Percentiles rank a stretch among this genome's conserved stretches.
Conservation (phyloP, 2,329 filamentous ascomycete species). For the Aotearoamyces nothofagi region DNA sequence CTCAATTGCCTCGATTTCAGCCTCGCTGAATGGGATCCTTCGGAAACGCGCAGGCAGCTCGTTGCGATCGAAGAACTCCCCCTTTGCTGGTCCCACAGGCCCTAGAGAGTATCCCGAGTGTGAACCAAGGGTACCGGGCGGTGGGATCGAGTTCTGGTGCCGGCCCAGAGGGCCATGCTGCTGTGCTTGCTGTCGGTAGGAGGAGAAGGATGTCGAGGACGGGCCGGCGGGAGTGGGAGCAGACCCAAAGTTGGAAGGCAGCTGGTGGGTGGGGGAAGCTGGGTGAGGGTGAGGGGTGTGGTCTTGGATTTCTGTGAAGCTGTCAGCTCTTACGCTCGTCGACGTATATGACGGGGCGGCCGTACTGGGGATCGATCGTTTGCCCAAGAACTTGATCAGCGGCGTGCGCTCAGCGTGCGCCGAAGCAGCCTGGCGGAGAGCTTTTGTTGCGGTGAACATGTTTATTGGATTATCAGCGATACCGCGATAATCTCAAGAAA, state of each 20-base stretch:
- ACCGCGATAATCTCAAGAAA: too few species aligned
- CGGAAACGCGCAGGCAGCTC: slow-evolving; percentile 79
- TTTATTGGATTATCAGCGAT: too few species aligned
- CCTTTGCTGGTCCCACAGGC: slow-evolving; percentile 51
- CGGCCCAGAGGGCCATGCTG: slow-evolving; percentile 40
- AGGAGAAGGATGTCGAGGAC: slow-evolving; percentile 33
- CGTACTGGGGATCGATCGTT: slow-evolving; percentile 23
- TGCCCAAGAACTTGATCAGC: slow-evolving; percentile 26
- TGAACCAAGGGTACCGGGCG: slow-evolving; percentile 14
- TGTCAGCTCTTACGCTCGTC: slow-evolving; percentile 6
- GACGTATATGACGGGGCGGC: slow-evolving; percentile 1
- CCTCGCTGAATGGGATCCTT: slow-evolving; percentile 53
- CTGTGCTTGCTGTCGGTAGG: slow-evolving; percentile 41
- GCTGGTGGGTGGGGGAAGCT: slow-evolving; percentile 33
- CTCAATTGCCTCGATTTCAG: slow-evolving; percentile 93
- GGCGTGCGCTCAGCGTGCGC: slow-evolving; percentile 21
- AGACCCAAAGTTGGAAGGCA: slow-evolving; percentile 40
- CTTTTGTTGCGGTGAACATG: slow-evolving; percentile 22
- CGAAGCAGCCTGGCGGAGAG: slow-evolving; percentile 19
- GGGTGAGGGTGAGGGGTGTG: slow-evolving; percentile 42
- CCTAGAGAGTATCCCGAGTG: slow-evolving; percentile 52
- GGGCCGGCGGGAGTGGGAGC: slow-evolving; percentile 6
- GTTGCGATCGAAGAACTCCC: slow-evolving; percentile 75
- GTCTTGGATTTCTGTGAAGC: slow-evolving; percentile 32
- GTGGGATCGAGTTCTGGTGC: slow-evolving; percentile 4